Base-by-base conservation (phyloP, 2,329 filamentous ascomycete genomes). In the Xylaria digitata region DNA sequence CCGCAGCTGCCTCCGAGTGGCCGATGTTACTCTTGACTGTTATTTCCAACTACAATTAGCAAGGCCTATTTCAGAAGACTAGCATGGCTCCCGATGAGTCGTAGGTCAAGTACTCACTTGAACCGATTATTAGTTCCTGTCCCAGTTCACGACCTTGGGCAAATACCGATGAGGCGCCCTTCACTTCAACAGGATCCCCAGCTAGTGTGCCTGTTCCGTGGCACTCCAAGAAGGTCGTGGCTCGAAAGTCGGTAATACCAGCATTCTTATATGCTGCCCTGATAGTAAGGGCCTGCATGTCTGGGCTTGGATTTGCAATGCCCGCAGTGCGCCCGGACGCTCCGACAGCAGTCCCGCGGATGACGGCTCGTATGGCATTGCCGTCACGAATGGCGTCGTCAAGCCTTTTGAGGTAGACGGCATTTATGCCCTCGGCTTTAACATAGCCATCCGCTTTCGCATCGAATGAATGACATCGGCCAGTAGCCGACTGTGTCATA, bases 271-370 rank as follows among this genome's bases (percentile, higher is more conserved):
- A 37, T 9, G 34, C 34, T 8, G 34, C 8, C 6, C 34, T 37
- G 8, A 13, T 37, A 37, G 34, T 13, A 8, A 37, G 8, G 8
- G 34, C 34, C 11, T 37, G 34, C 8, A 76, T 74, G 0, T 65
- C 59, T 0, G 59, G 32, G 32, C 68, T 83, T 0, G 84, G 85
- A 60, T 78, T 76, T 0, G 82, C 82, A 23, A 85, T 80, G 0
- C 81, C 82, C 0, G 48, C 6, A 34, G 32, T 34, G 8, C 0
- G 76, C 77, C 0, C 63, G 71, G 0, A 84, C 84, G 60, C 84
- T 80, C 21, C 74, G 72, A 66, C 32, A 1, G 71, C 76, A 0
- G 76, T 78, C 0, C 72, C 78, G 0, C 75, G 73, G 11, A 83
- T 73, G 1, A 82, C 65, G 0, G 73, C 76, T 2, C 76, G 66